A percentile compares a stretch with the other conserved stretches of the same genome.
Evolutionary conservation across 179 eudicot genomes (phyloP).

Genomic region (Silene vulgaris): DNA sequence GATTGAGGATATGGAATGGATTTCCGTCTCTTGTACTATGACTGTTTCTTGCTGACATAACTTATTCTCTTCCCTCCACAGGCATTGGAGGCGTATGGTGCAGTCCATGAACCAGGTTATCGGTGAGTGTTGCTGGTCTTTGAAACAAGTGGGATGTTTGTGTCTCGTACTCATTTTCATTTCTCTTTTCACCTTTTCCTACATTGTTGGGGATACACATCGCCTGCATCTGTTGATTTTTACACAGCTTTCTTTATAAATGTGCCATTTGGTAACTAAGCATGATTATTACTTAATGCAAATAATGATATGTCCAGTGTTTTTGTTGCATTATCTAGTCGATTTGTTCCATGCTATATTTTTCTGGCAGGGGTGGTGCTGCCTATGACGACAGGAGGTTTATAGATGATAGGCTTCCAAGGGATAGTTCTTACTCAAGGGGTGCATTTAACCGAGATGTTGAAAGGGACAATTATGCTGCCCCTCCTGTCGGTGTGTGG

Average conservation of each 20-base stretch:
- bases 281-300: neutral
- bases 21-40: constrained; percentile 70
- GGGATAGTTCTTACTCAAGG: constrained; percentile 65
- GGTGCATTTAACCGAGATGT: constrained; percentile 57
- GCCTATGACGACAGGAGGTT: constrained; percentile 89
- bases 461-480: constrained; percentile 72
- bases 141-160: neutral
- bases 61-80: constrained; percentile 99
- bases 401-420: constrained; percentile 68
- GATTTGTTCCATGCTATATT: constrained; percentile 30
- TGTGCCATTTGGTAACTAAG: neutral
- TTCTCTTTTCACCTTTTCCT: neutral
- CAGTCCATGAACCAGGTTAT: constrained; percentile 78
- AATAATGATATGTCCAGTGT: neutral
- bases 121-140: constrained; percentile 59
- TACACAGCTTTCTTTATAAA: neutral
- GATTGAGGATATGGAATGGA: constrained; percentile 97
- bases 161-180: constrained; percentile 4
- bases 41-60: constrained; percentile 84
- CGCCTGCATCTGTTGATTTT: neutral
- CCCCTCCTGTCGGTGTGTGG: constrained; percentile 67
- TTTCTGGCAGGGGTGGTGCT: constrained; percentile 69
- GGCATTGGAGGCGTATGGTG: constrained; percentile 98
- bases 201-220: neutral
- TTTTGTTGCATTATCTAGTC: constrained; percentile 15